Evolutionary conservation across 352 stramenopile species (phyloP).

Genomic region (Globisporangium iwayamae): DNA sequence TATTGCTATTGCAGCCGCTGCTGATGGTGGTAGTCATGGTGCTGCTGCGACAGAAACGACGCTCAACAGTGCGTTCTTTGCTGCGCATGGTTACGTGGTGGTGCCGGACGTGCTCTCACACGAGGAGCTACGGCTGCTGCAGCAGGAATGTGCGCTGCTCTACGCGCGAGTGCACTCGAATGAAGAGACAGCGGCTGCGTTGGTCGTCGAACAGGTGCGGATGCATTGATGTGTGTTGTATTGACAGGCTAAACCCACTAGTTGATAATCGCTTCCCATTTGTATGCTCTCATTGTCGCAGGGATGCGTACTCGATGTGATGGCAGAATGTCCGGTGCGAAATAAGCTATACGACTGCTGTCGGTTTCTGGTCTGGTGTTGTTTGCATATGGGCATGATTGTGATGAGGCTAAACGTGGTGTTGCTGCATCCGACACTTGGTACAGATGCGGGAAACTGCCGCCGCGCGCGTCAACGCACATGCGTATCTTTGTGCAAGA

Average conservation of each 20-base stretch:
- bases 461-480: constrained; percentile 20
- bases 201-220: constrained; percentile 25
- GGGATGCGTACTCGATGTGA: constrained; percentile 59
- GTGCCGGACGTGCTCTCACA: constrained; percentile 31
- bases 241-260: neutral
- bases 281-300: constrained; percentile 1
- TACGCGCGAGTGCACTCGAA: constrained; percentile 13
- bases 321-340: constrained; percentile 49
- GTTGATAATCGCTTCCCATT: neutral
- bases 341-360: neutral
- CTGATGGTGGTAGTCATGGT: neutral
- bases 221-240: neutral
- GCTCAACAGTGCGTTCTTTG: constrained; percentile 8
- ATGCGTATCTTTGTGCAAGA: constrained; percentile 28
- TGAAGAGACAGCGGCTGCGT: constrained; percentile 14
- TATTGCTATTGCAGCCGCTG: neutral
- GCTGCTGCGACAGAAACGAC: neutral
- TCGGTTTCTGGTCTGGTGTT: neutral
- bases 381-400: neutral
- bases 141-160: constrained; percentile 32
- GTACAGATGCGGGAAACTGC: constrained; percentile 41
- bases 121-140: constrained; percentile 35
- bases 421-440: neutral
- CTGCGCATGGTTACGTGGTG: constrained; percentile 22
- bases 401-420: neutral